Base-by-base conservation (phyloP, 805 yeast species). In the Saccharomycopsis sp. region DNA sequence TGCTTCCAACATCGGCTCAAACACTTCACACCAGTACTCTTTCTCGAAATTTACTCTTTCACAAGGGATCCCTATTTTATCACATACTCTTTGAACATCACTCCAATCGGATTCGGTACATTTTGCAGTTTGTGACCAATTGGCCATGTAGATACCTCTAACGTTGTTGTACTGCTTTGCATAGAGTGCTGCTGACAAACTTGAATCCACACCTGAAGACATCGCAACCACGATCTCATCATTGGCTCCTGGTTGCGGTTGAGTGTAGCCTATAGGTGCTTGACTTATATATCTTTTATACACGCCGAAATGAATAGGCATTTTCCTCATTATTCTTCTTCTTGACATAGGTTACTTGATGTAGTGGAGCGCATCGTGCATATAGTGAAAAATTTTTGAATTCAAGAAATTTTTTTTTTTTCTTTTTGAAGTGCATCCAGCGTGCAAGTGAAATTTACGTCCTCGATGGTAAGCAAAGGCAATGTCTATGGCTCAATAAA, bases 201-300 rank as follows among this genome's bases (percentile, higher is more conserved):
- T 82, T 0, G 97, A 89, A 61, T 93, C 98, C 1, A 93, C 97
- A 0, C 98, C 98, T 0, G 95, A 85, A 1, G 96, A 86, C 96
- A 93, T 85, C 5, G 97, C 96, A 4, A 93, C 77, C 17, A 84
- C 65, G 19, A 90, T 74, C 43, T 72, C 75, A 54, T 85, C 95
- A 26, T 68, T 59, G 7, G 51, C 52, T 0, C 54, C 50, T 0
- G 90, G 90, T 16, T 53, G 50, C 4, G 56, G 60, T 58, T 70
- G 86, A 49, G 13, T 20, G 16, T 45, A 49, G 17, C 23, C 34
- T 14, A 21, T n/a, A n/a, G n/a, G n/a, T n/a, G n/a, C n/a, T n/a
- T 7, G 28, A 26, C 9, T 26, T 26, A 26, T 7, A 26, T 26
- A 26, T 26, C 28, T n/a, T n/a, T n/a, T n/a, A n/a, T n/a, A n/a